Base-by-base conservation (phyloP, 1,284 basidiomycete genomes). In the Malassezia psittaci region DNA sequence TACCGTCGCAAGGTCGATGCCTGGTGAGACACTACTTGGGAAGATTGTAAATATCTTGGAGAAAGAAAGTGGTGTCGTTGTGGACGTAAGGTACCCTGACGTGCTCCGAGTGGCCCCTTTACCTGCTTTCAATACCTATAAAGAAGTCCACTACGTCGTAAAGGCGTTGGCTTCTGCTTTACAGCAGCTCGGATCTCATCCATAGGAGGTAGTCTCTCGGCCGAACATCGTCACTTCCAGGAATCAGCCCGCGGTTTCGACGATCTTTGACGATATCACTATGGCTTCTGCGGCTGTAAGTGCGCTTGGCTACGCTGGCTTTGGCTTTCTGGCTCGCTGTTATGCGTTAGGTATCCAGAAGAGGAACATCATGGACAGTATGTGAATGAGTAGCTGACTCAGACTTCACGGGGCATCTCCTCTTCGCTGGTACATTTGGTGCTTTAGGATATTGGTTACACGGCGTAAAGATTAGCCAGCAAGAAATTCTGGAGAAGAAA, bases 291-390 rank as follows among this genome's bases (percentile, higher is more conserved):
- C 55, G 19, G 55, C 51, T 48, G 21, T 52, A 41, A 71, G 65
- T 60, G 69, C 69, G 47, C 61, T 72, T 41, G 68, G 71, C 16
- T 74, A 68, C 51, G 68, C 71, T 36, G 64, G 68, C 9, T 57
- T 72, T 43, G 71, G 71, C 10, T 72, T 74, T 57, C 51, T 70
- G 35, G 70, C 71, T 46, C 64, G 71, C 32, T 72, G 68, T 64
- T 72, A 68, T 39, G 68, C 67, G 5, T 65, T 74, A 16, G 71
- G 69, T 46, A 52, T 74, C 41, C 71, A 74, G 59, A 70, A 69
- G 64, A 52, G 71, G 32, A 72, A 72, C 62, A 68, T 72, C 45
- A 63, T 74, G 15, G 71, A 74, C 37, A 72, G 71, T 74, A 52
- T 59, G 71, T 72, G n/a, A 3, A 16, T 39, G 9, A 13, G 15